These are phyloP conservation scores for Stylonectria norvegica DNA, from an alignment of 2,329 filamentous ascomycete genomes.

Conservation along the genomic window DNA sequence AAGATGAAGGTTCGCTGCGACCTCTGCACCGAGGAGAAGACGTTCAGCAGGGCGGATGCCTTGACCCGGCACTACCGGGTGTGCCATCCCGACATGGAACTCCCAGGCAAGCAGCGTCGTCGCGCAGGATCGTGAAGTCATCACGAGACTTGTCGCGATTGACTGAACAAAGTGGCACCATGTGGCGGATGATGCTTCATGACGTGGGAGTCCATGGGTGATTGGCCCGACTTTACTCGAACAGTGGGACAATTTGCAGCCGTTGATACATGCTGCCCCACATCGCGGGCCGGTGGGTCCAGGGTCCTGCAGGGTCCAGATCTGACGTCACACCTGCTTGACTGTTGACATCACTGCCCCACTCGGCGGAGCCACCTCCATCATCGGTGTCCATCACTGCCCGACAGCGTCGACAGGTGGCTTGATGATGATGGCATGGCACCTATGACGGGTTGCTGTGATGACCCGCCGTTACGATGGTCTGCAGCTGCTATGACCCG, in stretches of 20 bases:
- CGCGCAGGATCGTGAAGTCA: conserved; percentile 24
- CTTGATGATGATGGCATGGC: conserved; percentile 27
- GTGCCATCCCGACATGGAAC: conserved; percentile 84
- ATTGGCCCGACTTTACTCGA: too few species aligned
- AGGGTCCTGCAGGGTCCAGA: conserved; percentile 33
- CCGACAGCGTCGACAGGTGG: too few species aligned
- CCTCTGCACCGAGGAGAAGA: conserved; percentile 93
- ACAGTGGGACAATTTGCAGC: too few species aligned
- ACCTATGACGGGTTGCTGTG: conserved; percentile 15
- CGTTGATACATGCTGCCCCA: conserved; percentile 5
- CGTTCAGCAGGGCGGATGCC: conserved; percentile 92
- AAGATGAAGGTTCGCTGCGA: conserved; percentile 95
- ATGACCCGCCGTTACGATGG: too few species aligned
- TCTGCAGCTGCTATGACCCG: too few species aligned
- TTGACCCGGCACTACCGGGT: conserved; percentile 92
- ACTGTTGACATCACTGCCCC: neutral
- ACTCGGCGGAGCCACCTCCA: neutral
- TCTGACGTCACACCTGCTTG: conserved; percentile 30
- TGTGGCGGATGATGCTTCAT: conserved; percentile 26
- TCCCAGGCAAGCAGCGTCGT: conserved; percentile 61
- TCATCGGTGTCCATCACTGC: too few species aligned
- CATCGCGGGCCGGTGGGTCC: conserved; percentile 21
- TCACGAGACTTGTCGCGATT: conserved; percentile 6
- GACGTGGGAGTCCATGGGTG: conserved; percentile 23
- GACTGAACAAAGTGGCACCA: conserved; percentile 5